phyloP scores from a whole-genome alignment of 2,329 filamentous ascomycete species.

The Ophiocordyceps robertsii region DNA sequence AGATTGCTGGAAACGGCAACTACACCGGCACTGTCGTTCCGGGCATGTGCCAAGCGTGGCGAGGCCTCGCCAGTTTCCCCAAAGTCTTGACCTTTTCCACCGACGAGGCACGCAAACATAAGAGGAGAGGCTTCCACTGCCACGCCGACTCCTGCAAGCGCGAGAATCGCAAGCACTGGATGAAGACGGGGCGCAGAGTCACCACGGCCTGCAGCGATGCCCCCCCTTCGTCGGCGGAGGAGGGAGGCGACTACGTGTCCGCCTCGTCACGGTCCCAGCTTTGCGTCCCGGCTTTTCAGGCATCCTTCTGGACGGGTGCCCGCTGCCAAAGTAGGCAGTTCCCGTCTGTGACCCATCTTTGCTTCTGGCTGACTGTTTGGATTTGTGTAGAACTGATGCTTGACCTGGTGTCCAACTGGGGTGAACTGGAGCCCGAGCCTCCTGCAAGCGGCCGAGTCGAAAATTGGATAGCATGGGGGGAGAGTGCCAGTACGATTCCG shows the following conservation, averaged over 20 bases:
- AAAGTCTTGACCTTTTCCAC: neutral
- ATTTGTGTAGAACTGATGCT: neutral
- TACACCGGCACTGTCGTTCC: neutral
- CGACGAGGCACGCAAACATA: neutral
- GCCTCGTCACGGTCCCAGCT: neutral
- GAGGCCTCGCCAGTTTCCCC: neutral
- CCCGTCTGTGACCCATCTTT: neutral
- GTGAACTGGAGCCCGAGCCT: neutral
- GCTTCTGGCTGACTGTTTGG: neutral
- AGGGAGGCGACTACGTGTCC: neutral
- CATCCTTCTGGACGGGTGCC: neutral
- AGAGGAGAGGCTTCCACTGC: neutral
- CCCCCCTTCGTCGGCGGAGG: neutral
- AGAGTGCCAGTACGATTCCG: neutral
- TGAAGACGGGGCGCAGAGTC: neutral
- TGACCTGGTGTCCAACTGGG: neutral
- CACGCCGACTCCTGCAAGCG: neutral
- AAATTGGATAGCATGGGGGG: neutral
- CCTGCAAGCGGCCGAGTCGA: neutral
- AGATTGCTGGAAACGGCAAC: neutral
- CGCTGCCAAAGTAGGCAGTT: neutral
- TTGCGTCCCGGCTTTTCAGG: neutral
- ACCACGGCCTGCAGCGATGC: neutral
- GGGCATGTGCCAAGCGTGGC: neutral
- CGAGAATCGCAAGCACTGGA: neutral